Conservation (phyloP, 2,329 filamentous ascomycete species). For the Spiromastix sp. region DNA sequence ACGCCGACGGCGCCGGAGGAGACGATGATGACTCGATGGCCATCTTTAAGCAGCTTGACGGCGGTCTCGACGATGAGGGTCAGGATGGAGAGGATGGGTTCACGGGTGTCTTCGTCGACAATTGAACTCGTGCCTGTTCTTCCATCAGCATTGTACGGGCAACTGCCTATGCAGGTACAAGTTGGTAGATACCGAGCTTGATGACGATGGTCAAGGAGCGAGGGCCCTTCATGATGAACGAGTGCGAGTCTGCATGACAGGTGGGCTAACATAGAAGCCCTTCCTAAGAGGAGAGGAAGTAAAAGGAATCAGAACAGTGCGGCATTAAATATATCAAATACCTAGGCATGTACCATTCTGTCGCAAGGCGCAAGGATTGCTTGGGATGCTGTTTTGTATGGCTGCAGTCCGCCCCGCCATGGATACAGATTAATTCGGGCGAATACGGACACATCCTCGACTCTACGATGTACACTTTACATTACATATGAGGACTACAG, state of each 20-base stretch:
- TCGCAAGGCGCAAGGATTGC: slow-evolving; percentile 3
- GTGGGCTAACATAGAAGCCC: not conserved
- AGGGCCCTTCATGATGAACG: slow-evolving; percentile 52
- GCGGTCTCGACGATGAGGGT: slow-evolving; percentile 92
- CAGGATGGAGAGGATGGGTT: slow-evolving; percentile 82
- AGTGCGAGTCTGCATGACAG: slow-evolving; percentile 1
- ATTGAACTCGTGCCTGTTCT: slow-evolving; percentile 89
- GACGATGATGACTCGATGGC: slow-evolving; percentile 88
- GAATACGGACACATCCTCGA: too few relatives aligned
- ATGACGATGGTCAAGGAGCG: slow-evolving; percentile 70
- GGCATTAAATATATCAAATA: not conserved
- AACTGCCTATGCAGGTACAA: slow-evolving; percentile 8
- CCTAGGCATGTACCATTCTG: not conserved
- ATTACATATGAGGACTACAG: too few relatives aligned
- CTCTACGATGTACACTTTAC: too few relatives aligned
- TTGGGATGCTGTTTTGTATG: too few relatives aligned
- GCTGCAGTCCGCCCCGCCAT: too few relatives aligned
- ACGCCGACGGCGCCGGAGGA: slow-evolving; percentile 96
- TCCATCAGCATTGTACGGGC: too few relatives aligned
- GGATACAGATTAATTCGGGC: too few relatives aligned
- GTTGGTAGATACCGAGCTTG: slow-evolving; percentile 58
- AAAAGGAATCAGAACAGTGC: not conserved
- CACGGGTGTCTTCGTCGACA: slow-evolving; percentile 89
- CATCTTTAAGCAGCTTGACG: slow-evolving; percentile 75
- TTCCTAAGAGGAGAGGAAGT: slow-evolving; percentile 4